Evolutionary conservation across 441 rosid genomes (phyloP).

Genomic region (Erysimum cheiri): DNA sequence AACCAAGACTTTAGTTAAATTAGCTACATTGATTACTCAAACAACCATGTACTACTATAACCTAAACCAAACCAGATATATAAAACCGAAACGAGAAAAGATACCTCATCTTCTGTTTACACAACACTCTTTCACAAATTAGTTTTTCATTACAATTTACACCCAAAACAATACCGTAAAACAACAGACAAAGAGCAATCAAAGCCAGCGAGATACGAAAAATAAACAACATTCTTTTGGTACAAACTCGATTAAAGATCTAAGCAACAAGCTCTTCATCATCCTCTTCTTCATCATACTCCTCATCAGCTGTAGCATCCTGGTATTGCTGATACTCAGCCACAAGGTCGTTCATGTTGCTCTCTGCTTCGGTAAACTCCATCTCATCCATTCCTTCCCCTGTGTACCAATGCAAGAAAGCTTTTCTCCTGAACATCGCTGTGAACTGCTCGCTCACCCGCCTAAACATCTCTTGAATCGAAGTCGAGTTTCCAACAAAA

Average conservation of each 20-base stretch:
- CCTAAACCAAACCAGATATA: conserved; percentile 11
- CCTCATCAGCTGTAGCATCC: conserved; percentile 69
- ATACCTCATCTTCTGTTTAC: conserved; percentile 20
- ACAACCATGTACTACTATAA: not conserved
- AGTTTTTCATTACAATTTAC: conserved; percentile 29
- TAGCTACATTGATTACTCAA: not conserved
- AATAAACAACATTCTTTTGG: conserved; percentile 1
- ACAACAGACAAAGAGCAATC: conserved; percentile 24
- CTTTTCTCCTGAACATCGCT: conserved; percentile 68
- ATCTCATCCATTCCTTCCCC: conserved; percentile 74
- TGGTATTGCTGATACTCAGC: conserved; percentile 72
- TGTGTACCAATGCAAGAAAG: conserved; percentile 76
- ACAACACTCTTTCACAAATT: conserved; percentile 20
- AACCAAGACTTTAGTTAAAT: too few relatives aligned
- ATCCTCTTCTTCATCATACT: conserved; percentile 56
- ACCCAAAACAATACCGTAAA: conserved; percentile 27
- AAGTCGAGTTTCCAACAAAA: conserved; percentile 66
- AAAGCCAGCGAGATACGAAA: conserved; percentile 29
- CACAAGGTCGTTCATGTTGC: conserved; percentile 72
- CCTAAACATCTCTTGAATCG: conserved; percentile 69
- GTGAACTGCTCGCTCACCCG: conserved; percentile 71
- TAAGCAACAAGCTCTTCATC: conserved; percentile 42
- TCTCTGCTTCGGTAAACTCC: conserved; percentile 74
- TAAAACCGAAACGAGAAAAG: conserved; percentile 4
- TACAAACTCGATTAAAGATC: conserved; percentile 17